These are phyloP conservation scores for Eucalyptus curtisii DNA, from an alignment of 345 rosid species.

Conservation along the genomic window DNA sequence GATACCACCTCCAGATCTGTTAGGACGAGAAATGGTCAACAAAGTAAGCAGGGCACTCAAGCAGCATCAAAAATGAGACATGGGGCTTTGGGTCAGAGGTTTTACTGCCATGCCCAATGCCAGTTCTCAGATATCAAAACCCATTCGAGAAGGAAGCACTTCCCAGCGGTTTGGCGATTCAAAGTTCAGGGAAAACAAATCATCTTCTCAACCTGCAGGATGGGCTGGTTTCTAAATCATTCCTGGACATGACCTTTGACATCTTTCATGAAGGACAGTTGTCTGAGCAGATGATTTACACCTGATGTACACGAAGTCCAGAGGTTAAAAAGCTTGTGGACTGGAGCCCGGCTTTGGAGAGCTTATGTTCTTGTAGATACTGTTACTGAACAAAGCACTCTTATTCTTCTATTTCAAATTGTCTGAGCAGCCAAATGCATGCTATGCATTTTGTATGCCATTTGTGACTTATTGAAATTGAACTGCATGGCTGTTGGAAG, in stretches of 20 bases:
- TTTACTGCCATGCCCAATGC: conserved; percentile 43
- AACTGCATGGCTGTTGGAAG: not conserved
- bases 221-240: conserved; percentile 83
- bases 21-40: conserved; percentile 31
- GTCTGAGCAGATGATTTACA: not conserved
- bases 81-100: conserved; percentile 85
- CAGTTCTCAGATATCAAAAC: conserved; percentile 13
- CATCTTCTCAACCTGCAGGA: conserved; percentile 78
- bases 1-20: conserved; percentile 29
- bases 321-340: not conserved
- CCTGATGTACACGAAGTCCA: not conserved
- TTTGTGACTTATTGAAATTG: not conserved
- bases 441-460: not conserved
- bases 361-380: not conserved
- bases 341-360: not conserved
- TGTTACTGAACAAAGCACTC: not conserved
- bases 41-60: conserved; percentile 36
- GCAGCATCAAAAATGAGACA: conserved; percentile 31
- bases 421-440: not conserved
- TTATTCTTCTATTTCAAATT: not conserved
- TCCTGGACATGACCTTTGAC: not conserved
- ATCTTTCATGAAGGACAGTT: not conserved
- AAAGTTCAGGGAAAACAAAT: conserved; percentile 30
- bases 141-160: conserved; percentile 32
- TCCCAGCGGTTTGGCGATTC: conserved; percentile 28